Base-by-base conservation (phyloP, 768 basidiomycete species). In the Lentinula lateritia region DNA sequence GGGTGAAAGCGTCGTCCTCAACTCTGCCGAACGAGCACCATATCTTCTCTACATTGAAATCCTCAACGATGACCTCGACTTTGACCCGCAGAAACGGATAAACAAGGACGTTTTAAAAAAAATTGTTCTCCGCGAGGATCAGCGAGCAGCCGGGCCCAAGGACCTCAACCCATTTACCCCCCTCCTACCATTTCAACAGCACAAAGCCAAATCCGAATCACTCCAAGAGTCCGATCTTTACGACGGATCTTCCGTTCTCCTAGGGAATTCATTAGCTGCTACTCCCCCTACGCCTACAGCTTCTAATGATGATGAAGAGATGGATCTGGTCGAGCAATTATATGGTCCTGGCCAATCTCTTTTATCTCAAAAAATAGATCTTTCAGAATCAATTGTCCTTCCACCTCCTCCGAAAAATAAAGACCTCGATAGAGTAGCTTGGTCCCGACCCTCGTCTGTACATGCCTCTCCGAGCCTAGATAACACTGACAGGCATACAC, bases 251-350 rank as follows among this genome's bases (percentile, higher is more conserved):
- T 63, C 57, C 10, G 48, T 66, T 6, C 56, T 61, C 34, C 61
- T 70, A 15, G 68, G 73, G 28, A 62, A 69, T 41, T 63, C 68
- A 20, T 35, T 52, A n/a, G 35, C 41, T 1, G 63, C 70, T 43
- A 67, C 65, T 63, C 68, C 68, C 39, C 59, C 69, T 7, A 61
- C 65, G 38, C 64, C 65, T 55, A 55, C 67, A 57, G 68, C 69
- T 50, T 66, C 39, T 20, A 56, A 66, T 57, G 66, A 71, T 52
- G 84, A 90, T 32, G 94, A 95, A 73, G 96, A 99, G 75, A 88
- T 99, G 65, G 97, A 99, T 72, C 80, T 99, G 6, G 93, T 98
- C 4, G 97, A 99, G 70, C 97, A 99, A 71, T 75, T 98, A 0
- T 98, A 94, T 65, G 96, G 96, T 13, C 74, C 83, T 39, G 85